Evolutionary conservation across 768 basidiomycete genomes (phyloP).

Genomic region (Pleurotus giganteus): DNA sequence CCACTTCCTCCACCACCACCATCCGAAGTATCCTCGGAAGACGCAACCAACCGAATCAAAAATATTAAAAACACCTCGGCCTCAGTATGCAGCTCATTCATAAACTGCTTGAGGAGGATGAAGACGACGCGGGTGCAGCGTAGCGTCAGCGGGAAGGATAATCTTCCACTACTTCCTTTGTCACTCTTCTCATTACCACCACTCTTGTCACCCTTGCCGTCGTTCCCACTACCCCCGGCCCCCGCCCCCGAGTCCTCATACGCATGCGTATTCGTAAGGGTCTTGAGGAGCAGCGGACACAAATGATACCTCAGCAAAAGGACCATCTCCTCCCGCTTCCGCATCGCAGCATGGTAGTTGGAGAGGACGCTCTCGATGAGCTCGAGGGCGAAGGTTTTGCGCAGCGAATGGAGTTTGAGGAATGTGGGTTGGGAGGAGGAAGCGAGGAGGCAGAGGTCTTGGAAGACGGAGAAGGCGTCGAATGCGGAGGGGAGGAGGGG

Average conservation of each 20-base stretch:
- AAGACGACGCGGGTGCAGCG: constrained; percentile 94
- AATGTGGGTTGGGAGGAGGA: constrained; percentile 80
- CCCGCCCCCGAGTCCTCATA: too few species aligned
- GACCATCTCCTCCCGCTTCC: constrained; percentile 81
- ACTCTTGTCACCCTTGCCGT: too few species aligned
- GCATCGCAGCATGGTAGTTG: constrained; percentile 85
- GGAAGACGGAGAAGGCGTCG: constrained; percentile 87
- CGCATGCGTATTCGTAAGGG: constrained; percentile 82
- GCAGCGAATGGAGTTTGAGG: constrained; percentile 76
- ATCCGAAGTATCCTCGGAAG: too few species aligned
- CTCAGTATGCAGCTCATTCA: constrained; percentile 74
- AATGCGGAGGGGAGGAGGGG: constrained; percentile 69
- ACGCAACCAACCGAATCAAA: constrained; percentile 48
- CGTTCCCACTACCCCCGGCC: too few species aligned
- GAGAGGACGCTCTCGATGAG: constrained; percentile 95
- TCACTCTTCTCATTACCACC: too few species aligned
- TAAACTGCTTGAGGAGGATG: constrained; percentile 89
- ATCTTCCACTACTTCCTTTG: too few species aligned
- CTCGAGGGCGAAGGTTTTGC: constrained; percentile 95
- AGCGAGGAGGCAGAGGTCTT: constrained; percentile 89
- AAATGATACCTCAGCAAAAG: constrained; percentile 88
- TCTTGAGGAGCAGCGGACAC: constrained; percentile 84
- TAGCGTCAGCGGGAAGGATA: constrained; percentile 83
- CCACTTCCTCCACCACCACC: constrained; percentile 11
- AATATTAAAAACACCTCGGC: constrained; percentile 83